Evolutionary conservation across 345 rosid genomes (phyloP).

Genomic region (Streptanthus diversifolius): DNA sequence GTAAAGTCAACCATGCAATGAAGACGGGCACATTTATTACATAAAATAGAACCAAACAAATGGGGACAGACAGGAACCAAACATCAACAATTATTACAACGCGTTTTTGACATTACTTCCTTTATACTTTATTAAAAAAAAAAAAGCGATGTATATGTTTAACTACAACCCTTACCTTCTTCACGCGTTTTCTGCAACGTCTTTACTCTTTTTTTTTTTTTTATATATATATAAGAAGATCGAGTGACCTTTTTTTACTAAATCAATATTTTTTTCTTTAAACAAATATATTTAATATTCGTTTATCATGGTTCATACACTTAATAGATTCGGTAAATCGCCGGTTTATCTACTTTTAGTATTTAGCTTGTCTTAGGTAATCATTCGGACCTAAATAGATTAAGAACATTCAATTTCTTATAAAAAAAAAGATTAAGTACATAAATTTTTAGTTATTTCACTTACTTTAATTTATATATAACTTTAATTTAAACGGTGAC

Average conservation of each 20-base stretch:
- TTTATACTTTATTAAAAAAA: not conserved
- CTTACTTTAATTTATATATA: not conserved
- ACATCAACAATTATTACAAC: slow-evolving; percentile 35
- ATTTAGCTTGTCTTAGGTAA: not conserved
- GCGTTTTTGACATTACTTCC: slow-evolving; percentile 35
- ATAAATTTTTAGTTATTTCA: not conserved
- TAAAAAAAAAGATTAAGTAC: not conserved
- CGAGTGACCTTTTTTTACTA: too few species aligned
- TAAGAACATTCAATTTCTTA: too few species aligned
- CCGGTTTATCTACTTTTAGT: not conserved
- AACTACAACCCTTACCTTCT: slow-evolving; percentile 24
- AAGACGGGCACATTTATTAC: slow-evolving; percentile 10
- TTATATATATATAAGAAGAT: too few species aligned
- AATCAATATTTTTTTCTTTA: too few species aligned
- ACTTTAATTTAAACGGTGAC: not conserved
- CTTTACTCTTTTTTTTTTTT: slow-evolving; percentile 4
- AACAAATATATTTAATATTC: not conserved
- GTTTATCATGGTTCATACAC: slow-evolving; percentile 1
- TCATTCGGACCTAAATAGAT: not conserved
- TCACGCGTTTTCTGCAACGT: slow-evolving; percentile 31
- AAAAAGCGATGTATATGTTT: slow-evolving; percentile 22
- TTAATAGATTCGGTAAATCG: not conserved
- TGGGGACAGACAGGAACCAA: slow-evolving; percentile 34
- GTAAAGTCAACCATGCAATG: not conserved
- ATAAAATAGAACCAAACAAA: not conserved